phyloP scores from a whole-genome alignment of 768 basidiomycete genomes.

The Ephemerocybe angulata region DNA sequence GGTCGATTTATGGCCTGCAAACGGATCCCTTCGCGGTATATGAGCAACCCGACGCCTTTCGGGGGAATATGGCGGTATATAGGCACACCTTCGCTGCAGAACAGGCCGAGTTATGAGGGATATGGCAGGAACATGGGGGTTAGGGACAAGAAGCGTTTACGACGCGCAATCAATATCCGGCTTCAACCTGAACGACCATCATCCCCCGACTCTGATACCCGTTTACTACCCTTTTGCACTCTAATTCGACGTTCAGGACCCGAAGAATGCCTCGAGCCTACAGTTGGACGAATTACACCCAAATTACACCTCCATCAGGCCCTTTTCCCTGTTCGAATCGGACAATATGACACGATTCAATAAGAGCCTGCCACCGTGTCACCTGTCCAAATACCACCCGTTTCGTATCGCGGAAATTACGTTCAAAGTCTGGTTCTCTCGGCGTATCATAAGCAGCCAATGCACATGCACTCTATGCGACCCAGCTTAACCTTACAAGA shows the following conservation, averaged over 20 bases:
- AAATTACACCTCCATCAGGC: not conserved
- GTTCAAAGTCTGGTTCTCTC: too few species aligned
- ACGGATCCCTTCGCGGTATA: not conserved
- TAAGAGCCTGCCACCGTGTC: too few species aligned
- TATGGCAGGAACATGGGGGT: slow-evolving; percentile 2
- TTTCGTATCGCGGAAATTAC: not conserved
- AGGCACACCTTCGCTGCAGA: not conserved
- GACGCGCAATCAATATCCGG: slow-evolving; percentile 2
- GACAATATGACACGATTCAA: not conserved
- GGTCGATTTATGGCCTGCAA: not conserved
- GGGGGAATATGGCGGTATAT: not conserved
- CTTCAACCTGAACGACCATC: not conserved
- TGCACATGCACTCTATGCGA: too few species aligned
- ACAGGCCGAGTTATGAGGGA: not conserved
- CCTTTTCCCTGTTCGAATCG: not conserved
- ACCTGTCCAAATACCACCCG: not conserved
- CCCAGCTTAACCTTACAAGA: too few species aligned
- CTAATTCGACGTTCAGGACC: not conserved
- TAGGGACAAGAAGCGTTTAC: slow-evolving; percentile 6
- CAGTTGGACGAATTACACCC: too few species aligned
- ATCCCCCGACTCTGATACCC: not conserved
- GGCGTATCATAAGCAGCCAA: too few species aligned
- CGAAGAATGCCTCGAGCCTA: too few species aligned
- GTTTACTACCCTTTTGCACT: not conserved
- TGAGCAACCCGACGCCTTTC: not conserved